Base-by-base conservation (phyloP, 371 early-diverging fungal species). In the Mortierella sp. region DNA sequence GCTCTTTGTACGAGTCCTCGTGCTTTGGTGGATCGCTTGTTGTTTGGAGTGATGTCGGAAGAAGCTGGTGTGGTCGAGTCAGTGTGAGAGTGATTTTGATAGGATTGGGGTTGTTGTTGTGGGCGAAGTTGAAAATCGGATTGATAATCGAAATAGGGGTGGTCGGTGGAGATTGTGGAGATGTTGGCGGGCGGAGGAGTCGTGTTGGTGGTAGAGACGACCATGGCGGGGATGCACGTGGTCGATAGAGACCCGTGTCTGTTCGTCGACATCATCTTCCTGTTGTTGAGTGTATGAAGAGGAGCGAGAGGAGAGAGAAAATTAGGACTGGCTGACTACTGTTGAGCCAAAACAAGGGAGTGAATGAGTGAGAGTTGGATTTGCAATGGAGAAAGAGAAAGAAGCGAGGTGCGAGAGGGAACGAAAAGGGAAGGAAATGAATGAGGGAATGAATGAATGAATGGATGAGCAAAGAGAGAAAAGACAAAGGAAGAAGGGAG, bases 271-370 rank as follows among this genome's bases (percentile, higher is more conserved):
- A 65, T 35, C 65, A 38, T 38, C 24, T 18, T 32, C 1, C 11
- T 56, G 27, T 29, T 32, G 32, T 16, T 32, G 10, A 41, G 48
- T 16, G 24, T 43, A 3, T 43, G 27, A 27, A 24, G 27, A 3
- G 51, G 77, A 76, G 27, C 0, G 58, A 56, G 58, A 56, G 27
- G n/a, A 16, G 51, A 54, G 43, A 70, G 44, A 35, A 76, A 29
- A 70, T 10, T 29, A 10, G n/a, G 29, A 29, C 29, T 21, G 58
- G 21, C 41, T 71, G 55, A 27, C 56, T 43, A 70, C 21, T n/a
- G 35, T 70, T 21, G n/a, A 12, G 41, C 41, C 48, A 4, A 21
- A 41, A 43, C 3, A n/a, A 18, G 43, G 27, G 8, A 14, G 55
- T 35, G 56, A 35, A 16, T 0, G 73, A 35, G 54, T 38, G 44